A percentile compares a stretch with the other conserved stretches of the same genome.
phyloP scores from a whole-genome alignment of 768 basidiomycete genomes.

The Serendipita vermifera region DNA sequence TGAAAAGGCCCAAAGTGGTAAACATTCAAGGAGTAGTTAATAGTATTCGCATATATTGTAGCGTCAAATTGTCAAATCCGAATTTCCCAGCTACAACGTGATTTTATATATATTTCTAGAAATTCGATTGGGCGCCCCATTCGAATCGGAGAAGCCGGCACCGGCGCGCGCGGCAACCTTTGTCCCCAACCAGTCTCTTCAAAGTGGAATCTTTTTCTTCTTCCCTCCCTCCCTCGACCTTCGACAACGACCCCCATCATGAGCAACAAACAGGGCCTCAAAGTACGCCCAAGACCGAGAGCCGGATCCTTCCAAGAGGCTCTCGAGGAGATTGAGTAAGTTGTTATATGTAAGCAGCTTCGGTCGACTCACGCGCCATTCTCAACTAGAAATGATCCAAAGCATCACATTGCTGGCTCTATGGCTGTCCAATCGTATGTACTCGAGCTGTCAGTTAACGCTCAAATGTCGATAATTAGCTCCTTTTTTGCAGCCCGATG shows the following conservation, averaged over 20 bases:
- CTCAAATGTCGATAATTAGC: no score
- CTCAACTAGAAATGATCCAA: background rate
- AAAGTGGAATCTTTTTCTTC: constrained; percentile 1
- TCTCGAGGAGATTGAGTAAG: constrained; percentile 5
- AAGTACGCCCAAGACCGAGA: constrained; percentile 2
- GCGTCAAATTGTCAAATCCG: no score
- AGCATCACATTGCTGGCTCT: constrained; percentile 3
- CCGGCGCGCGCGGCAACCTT: no score
- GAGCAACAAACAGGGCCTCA: constrained; percentile 4
- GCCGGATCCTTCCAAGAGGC: constrained; percentile 8
- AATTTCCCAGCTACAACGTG: no score
- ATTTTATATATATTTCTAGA: no score
- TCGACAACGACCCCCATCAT: background rate
- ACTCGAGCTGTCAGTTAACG: no score
- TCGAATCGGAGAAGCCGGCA: background rate
- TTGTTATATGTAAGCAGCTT: background rate
- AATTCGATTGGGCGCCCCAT: no score
- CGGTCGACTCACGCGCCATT: background rate
- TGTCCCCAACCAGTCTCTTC: no score
- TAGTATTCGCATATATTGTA: no score
- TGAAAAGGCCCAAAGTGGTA: constrained; percentile 45
- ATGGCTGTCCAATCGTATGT: background rate
- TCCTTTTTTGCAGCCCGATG: no score
- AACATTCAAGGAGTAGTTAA: constrained; percentile 45
- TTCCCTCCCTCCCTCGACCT: background rate